Conservation (phyloP, 176 grass and related monocot species). For the Musa itinerans region DNA sequence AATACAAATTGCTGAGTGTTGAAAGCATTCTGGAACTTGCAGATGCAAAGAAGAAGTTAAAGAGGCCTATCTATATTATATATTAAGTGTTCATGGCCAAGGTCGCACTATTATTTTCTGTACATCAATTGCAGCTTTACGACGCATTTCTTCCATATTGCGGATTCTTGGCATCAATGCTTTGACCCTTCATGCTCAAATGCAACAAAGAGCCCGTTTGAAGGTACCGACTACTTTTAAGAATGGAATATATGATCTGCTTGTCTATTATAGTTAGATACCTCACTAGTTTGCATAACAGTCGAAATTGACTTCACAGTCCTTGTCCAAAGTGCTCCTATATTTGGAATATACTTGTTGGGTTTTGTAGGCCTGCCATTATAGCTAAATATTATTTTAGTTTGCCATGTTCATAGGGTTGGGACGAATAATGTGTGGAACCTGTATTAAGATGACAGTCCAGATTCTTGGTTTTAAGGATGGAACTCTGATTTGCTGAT, state of each 20-base stretch:
- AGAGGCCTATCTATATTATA: constrained; percentile 88
- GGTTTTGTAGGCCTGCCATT: background rate
- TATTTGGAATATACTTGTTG: too few species aligned
- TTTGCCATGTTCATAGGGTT: background rate
- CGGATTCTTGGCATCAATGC: constrained; percentile 53
- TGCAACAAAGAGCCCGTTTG: constrained; percentile 98
- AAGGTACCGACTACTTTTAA: constrained; percentile 43
- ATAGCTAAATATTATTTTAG: background rate
- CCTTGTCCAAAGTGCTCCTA: background rate
- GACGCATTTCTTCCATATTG: constrained; percentile 66
- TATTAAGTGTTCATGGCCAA: constrained; percentile 86
- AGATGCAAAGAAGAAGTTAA: constrained; percentile 86
- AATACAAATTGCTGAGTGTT: background rate
- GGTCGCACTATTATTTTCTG: constrained; percentile 84
- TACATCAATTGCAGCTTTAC: constrained; percentile 88
- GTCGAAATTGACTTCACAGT: background rate
- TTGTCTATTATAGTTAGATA: background rate
- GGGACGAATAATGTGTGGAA: too few species aligned
- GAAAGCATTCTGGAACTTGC: constrained; percentile 11
- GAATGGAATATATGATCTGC: background rate
- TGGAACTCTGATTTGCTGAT: too few species aligned
- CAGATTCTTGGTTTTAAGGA: too few species aligned
- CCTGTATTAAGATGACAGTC: too few species aligned
- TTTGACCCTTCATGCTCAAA: constrained; percentile 91
- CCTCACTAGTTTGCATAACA: background rate